Evolutionary conservation across 2,329 filamentous ascomycete genomes (phyloP).

Genomic region (Fusarium sororula): DNA sequence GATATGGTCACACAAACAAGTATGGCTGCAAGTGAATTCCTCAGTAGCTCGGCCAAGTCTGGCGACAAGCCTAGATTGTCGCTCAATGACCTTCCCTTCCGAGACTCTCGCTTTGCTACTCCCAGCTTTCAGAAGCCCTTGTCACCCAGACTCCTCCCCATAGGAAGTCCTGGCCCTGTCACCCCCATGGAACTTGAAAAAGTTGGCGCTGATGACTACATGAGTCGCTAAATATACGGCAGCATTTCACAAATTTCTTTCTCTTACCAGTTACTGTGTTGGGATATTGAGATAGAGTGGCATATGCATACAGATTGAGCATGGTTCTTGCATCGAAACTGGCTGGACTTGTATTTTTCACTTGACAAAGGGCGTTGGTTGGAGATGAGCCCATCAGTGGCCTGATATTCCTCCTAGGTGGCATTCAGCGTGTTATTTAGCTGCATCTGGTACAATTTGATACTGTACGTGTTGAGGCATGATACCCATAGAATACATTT

Average conservation of each 20-base stretch:
- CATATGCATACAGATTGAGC: constrained; percentile 1
- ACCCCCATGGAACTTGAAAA: constrained; percentile 67
- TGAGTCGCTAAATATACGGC: constrained; percentile 35
- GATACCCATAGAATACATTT: constrained; percentile 38
- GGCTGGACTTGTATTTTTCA: background rate
- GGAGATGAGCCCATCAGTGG: constrained; percentile 4
- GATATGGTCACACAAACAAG: constrained; percentile 69
- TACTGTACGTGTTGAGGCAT: constrained; percentile 25
- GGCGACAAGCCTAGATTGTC: constrained; percentile 42
- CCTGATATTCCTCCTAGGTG: constrained; percentile 3
- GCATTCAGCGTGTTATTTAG: constrained; percentile 34
- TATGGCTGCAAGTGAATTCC: constrained; percentile 59
- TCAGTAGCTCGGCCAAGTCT: constrained; percentile 42
- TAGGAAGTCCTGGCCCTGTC: constrained; percentile 68
- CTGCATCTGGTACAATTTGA: constrained; percentile 20
- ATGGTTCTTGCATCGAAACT: background rate
- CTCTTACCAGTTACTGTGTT: background rate
- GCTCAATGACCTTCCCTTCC: constrained; percentile 48
- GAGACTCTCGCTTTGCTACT: constrained; percentile 51
- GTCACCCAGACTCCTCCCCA: constrained; percentile 60
- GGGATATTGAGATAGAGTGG: background rate
- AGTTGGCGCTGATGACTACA: constrained; percentile 49
- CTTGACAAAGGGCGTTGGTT: constrained; percentile 25
- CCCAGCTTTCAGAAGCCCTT: constrained; percentile 56
- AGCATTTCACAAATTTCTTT: background rate